phyloP scores from a whole-genome alignment of 78 protist genomes.

The Pigoraptor vietnamica region DNA sequence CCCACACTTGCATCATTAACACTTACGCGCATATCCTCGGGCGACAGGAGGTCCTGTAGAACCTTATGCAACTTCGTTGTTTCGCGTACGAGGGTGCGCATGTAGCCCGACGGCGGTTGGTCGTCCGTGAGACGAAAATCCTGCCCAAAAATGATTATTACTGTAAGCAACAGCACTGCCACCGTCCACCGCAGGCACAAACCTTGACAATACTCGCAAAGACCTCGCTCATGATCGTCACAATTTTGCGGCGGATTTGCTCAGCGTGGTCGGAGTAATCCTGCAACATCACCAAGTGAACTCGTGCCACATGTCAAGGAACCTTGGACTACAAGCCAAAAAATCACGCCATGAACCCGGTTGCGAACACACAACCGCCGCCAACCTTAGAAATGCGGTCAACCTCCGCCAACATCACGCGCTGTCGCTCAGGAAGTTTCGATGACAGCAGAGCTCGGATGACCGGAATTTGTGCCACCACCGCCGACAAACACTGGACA shows the following conservation, averaged over 20 bases:
- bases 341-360: no score
- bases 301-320: no score
- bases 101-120: background rate
- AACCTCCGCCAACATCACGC: constrained; percentile 6
- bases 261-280: constrained; percentile 11
- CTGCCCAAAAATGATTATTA: background rate
- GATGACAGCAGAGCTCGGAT: background rate
- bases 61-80: constrained; percentile 11
- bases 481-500: constrained; percentile 14
- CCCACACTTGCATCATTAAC: no score
- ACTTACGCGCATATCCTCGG: background rate
- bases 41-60: background rate
- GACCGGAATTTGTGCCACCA: background rate
- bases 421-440: background rate
- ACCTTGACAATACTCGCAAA: constrained; percentile 1
- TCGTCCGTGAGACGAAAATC: background rate
- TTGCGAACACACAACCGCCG: background rate
- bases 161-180: no score
- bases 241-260: constrained; percentile 9
- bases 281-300: background rate
- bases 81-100: constrained; percentile 2
- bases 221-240: constrained; percentile 6
- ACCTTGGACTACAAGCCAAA: no score
- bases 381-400: background rate
- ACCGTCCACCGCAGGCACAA: background rate